Conservation (phyloP, 2,329 filamentous ascomycete species). For the Fusarium miscanthi region DNA sequence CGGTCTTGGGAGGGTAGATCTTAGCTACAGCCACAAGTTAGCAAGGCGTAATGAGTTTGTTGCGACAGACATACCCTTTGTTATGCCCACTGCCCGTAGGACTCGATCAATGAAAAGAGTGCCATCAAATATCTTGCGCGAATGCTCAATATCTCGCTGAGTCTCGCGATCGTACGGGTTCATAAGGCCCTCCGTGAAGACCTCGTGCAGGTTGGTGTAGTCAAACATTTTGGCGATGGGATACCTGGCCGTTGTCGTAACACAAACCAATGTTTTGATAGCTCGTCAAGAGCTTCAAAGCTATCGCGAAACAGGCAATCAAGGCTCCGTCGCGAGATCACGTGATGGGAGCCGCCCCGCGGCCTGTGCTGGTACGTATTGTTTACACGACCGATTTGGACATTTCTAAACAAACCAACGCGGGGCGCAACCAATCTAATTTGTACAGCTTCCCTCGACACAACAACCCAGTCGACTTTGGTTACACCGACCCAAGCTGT, state of each 20-base stretch:
- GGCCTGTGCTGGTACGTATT: constrained; percentile 37
- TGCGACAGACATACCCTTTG: constrained; percentile 65
- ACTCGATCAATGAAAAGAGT: constrained; percentile 84
- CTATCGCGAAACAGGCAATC: constrained; percentile 40
- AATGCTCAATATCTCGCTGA: constrained; percentile 71
- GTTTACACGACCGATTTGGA: constrained; percentile 56
- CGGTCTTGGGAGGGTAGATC: constrained; percentile 79
- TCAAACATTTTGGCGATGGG: constrained; percentile 62
- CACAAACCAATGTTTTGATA: constrained; percentile 12
- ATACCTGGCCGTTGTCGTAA: background rate
- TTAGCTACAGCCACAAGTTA: constrained; percentile 58
- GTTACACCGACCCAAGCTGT: background rate
- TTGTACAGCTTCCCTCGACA: constrained; percentile 30
- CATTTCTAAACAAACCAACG: constrained; percentile 55
- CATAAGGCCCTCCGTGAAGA: constrained; percentile 71
- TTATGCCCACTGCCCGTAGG: constrained; percentile 74
- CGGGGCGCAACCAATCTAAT: constrained; percentile 47
- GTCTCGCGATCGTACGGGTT: constrained; percentile 71
- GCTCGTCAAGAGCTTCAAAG: constrained; percentile 22
- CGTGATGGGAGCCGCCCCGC: constrained; percentile 23
- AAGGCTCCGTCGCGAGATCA: constrained; percentile 37
- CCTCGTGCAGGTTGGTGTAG: constrained; percentile 73
- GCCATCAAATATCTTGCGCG: constrained; percentile 75
- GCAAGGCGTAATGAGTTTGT: accelerated
- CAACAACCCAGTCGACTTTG: background rate